Evolutionary conservation across 129 eudicot species (phyloP).

Genomic region (Flaveria bidentis): DNA sequence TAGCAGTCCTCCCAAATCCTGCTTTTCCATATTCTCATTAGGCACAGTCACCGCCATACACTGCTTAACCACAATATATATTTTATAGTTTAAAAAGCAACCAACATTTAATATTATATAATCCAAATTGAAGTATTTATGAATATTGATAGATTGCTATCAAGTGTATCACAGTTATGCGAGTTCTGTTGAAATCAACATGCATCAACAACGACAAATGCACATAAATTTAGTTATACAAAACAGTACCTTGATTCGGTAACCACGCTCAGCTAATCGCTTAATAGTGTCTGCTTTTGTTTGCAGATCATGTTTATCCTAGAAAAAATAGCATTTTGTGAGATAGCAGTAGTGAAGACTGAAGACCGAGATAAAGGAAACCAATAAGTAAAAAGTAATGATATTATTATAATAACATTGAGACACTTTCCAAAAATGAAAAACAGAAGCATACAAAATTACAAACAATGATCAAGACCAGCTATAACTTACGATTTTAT

Average conservation of each 20-base stretch:
- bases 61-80: slow-evolving; percentile 38
- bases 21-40: slow-evolving; percentile 21
- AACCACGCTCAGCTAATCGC: slow-evolving; percentile 74
- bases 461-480: neutral
- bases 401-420: neutral
- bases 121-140: slow-evolving; percentile 9
- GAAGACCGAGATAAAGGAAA: neutral
- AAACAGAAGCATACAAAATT: neutral
- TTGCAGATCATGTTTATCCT: slow-evolving; percentile 73
- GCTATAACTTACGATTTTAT: slow-evolving; percentile 45
- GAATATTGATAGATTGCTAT: slow-evolving; percentile 9
- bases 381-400: neutral
- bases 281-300: slow-evolving; percentile 68
- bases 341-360: neutral
- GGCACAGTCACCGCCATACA: slow-evolving; percentile 51
- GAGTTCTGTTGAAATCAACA: neutral
- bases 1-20: slow-evolving; percentile 51
- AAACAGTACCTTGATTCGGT: slow-evolving; percentile 75
- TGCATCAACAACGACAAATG: slow-evolving; percentile 16
- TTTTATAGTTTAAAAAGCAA: slow-evolving; percentile 5
- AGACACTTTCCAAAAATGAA: too few relatives aligned
- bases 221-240: slow-evolving; percentile 1
- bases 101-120: slow-evolving; percentile 14
- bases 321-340: slow-evolving; percentile 18
- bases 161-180: neutral